A percentile compares a stretch with the other conserved stretches of the same genome.
Evolutionary conservation across 768 basidiomycete genomes (phyloP).

Genomic region (Lyophyllum semitale): DNA sequence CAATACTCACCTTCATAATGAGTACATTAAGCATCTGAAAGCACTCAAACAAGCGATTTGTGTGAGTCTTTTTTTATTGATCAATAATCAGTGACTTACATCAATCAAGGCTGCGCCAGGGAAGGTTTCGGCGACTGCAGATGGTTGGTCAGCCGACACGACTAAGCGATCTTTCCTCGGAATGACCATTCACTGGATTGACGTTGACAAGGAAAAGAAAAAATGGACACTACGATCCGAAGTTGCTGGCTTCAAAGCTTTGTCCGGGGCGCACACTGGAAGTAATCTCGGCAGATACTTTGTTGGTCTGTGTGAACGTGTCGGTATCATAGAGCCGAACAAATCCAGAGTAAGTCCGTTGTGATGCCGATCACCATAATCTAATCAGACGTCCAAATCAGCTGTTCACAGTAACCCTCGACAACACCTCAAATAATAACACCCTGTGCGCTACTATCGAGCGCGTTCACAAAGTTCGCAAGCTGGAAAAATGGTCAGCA

Average conservation of each 20-base stretch:
- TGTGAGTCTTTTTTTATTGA: background rate
- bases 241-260: background rate
- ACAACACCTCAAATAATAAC: background rate
- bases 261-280: background rate
- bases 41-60: background rate
- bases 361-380: background rate
- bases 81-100: background rate
- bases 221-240: background rate
- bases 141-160: background rate
- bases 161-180: background rate
- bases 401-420: background rate
- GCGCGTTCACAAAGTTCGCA: background rate
- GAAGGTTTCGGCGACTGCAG: background rate
- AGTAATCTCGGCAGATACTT: background rate
- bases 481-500: background rate
- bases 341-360: background rate
- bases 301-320: background rate
- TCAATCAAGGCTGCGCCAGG: background rate
- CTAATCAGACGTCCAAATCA: background rate
- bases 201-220: background rate
- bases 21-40: constrained; percentile 10
- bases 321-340: background rate
- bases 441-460: background rate
- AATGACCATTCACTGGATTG: background rate
- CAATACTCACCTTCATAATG: constrained; percentile 17